These are phyloP conservation scores for Colletotrichum agaves DNA, from an alignment of 2,329 filamentous ascomycete species.

Conservation along the genomic window DNA sequence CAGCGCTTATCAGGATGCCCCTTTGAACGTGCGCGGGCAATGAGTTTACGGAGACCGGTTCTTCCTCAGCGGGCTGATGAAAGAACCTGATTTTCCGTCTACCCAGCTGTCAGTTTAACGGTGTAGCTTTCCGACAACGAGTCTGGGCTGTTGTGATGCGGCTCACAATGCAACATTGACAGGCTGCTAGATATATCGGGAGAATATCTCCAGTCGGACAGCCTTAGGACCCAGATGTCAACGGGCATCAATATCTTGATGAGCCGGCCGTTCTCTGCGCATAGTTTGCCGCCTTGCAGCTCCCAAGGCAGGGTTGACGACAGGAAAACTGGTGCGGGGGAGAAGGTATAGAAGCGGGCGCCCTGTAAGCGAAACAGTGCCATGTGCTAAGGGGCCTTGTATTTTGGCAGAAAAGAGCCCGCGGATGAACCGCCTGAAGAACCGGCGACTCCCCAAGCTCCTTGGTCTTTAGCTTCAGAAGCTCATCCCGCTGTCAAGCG, in stretches of 20 bases:
- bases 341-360: not conserved
- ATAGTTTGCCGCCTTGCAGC: not conserved
- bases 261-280: not conserved
- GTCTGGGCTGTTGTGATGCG: conserved; percentile 8
- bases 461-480: not conserved
- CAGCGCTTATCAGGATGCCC: not conserved
- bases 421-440: not conserved
- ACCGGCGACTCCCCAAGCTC: not conserved
- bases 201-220: conserved; percentile 20
- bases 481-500: not conserved
- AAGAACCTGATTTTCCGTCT: not conserved
- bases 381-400: not conserved
- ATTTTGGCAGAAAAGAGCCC: conserved; percentile 8
- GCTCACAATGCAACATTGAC: conserved; percentile 5
- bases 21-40: not conserved
- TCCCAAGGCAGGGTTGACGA: not conserved
- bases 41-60: not conserved
- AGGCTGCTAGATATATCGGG: not conserved
- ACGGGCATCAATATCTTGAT: not conserved
- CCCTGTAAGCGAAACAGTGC: not conserved
- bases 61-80: conserved; percentile 3
- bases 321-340: not conserved
- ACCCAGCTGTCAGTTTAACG: conserved; percentile 8
- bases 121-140: conserved; percentile 11
- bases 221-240: not conserved